Evolutionary conservation across 805 yeast species (phyloP).

Genomic region (Nakazawaea pomicola): DNA sequence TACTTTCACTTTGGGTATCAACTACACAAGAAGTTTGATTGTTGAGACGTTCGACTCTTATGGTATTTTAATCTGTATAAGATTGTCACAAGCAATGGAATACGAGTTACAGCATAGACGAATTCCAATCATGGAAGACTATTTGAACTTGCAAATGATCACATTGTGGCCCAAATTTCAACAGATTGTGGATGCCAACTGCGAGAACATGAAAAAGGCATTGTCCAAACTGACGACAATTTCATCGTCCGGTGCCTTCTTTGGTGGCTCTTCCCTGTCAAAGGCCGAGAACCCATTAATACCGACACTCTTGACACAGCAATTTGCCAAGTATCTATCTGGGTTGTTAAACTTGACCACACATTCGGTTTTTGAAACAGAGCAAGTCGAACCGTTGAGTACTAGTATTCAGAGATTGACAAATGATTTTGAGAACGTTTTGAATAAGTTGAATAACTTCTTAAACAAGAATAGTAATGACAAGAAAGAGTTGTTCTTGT

Average conservation of each 20-base stretch:
- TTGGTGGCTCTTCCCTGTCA: conserved; percentile 14
- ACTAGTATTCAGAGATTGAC: conserved; percentile 65
- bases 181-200: conserved; percentile 67
- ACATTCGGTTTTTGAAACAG: conserved; percentile 25
- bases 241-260: conserved; percentile 34
- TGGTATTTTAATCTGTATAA: conserved; percentile 71
- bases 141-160: conserved; percentile 59
- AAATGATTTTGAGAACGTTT: conserved; percentile 71
- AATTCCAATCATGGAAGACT: conserved; percentile 68
- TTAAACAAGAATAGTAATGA: conserved; percentile 29
- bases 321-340: conserved; percentile 66
- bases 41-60: conserved; percentile 59
- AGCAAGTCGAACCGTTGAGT: conserved; percentile 63
- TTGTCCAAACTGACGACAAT: conserved; percentile 28
- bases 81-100: conserved; percentile 62
- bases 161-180: conserved; percentile 86
- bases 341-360: conserved; percentile 59
- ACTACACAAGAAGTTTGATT: conserved; percentile 37
- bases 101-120: conserved; percentile 62
- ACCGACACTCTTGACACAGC: conserved; percentile 71
- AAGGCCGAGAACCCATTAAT: conserved; percentile 28
- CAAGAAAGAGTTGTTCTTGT: conserved; percentile 65
- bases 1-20: conserved; percentile 44
- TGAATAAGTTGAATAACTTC: conserved; percentile 63
- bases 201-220: conserved; percentile 61